Percentiles rank a stretch among this genome's conserved stretches.
These are phyloP conservation scores for Beta corolliflora DNA, from an alignment of 179 eudicot species.

Conservation along the genomic window DNA sequence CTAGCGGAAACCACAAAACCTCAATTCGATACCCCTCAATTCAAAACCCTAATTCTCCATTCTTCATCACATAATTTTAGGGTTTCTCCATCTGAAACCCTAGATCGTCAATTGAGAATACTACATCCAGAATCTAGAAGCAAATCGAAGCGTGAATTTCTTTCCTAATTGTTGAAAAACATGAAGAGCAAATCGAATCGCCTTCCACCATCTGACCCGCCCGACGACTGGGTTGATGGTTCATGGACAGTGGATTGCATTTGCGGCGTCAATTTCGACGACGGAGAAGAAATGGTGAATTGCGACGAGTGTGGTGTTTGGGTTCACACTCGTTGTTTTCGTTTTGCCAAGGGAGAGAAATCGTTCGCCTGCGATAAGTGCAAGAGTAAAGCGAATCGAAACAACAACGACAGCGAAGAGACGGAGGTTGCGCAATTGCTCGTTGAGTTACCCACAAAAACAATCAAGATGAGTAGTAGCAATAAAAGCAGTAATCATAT, in stretches of 20 bases:
- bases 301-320: conserved; percentile 97
- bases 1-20: neutral
- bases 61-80: neutral
- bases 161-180: neutral
- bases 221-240: conserved; percentile 90
- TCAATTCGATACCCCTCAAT: neutral
- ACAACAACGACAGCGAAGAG: conserved; percentile 59
- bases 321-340: conserved; percentile 94
- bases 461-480: conserved; percentile 50
- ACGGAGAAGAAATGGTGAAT: conserved; percentile 96
- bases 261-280: conserved; percentile 90
- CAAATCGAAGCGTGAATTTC: neutral
- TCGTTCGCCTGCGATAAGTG: conserved; percentile 88
- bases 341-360: conserved; percentile 73
- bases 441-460: conserved; percentile 78
- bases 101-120: neutral
- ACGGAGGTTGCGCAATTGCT: conserved; percentile 93
- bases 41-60: neutral
- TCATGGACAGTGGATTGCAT: conserved; percentile 97
- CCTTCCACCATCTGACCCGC: conserved; percentile 51
- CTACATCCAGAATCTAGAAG: neutral
- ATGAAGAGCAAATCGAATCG: conserved; percentile 88
- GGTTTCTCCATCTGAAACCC: conserved; percentile 8
- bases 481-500: neutral
- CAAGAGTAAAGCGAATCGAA: conserved; percentile 50